Evolutionary conservation across 345 rosid genomes (phyloP).

Genomic region (Pistacia atlantica): DNA sequence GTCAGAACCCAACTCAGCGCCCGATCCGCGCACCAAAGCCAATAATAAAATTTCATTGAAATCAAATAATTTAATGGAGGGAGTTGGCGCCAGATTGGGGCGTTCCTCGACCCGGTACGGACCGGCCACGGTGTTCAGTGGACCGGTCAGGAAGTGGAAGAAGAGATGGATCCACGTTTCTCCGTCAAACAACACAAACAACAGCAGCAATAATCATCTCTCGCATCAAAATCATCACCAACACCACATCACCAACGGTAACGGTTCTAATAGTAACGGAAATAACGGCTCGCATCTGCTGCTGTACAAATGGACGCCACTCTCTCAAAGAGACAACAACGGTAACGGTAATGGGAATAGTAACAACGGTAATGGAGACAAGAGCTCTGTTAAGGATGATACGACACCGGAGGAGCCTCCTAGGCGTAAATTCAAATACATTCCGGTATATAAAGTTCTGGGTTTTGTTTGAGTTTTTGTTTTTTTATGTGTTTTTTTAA

Average conservation of each 20-base stretch:
- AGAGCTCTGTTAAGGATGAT: slow-evolving; percentile 37
- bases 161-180: slow-evolving; percentile 92
- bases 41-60: neutral
- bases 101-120: slow-evolving; percentile 97
- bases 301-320: slow-evolving; percentile 89
- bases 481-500: neutral
- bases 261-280: slow-evolving; percentile 45
- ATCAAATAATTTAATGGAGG: slow-evolving; percentile 63
- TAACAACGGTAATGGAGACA: slow-evolving; percentile 34
- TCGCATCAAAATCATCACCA: slow-evolving; percentile 22
- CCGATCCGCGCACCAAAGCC: neutral
- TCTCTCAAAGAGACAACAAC: slow-evolving; percentile 44
- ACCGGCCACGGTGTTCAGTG: slow-evolving; percentile 91
- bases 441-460: slow-evolving; percentile 60
- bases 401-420: slow-evolving; percentile 60
- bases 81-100: slow-evolving; percentile 95
- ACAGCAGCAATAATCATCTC: slow-evolving; percentile 34
- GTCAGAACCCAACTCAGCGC: neutral
- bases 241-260: slow-evolving; percentile 19
- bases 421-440: slow-evolving; percentile 78
- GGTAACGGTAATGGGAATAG: slow-evolving; percentile 18
- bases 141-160: slow-evolving; percentile 98
- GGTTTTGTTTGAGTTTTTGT: neutral
- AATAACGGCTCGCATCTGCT: slow-evolving; percentile 69
- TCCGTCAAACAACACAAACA: slow-evolving; percentile 42